phyloP scores from a whole-genome alignment of 225 moss, liverwort and hornwort genomes.

The Bryum argenteum region DNA sequence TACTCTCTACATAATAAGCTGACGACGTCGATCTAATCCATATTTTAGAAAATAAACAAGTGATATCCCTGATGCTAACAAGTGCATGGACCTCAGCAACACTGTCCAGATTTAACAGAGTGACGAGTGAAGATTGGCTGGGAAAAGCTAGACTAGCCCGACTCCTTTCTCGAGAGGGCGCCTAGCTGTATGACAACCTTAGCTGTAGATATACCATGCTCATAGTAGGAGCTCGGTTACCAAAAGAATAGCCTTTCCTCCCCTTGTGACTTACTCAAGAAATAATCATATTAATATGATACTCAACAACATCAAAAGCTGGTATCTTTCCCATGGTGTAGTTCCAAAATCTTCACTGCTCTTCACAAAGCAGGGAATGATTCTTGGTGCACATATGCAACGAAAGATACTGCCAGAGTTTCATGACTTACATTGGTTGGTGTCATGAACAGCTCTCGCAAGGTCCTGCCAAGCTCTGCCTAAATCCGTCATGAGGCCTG shows the following conservation, averaged over 20 bases:
- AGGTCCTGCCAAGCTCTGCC: slow-evolving; percentile 71
- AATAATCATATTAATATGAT: not conserved
- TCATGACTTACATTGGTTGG: slow-evolving; percentile 54
- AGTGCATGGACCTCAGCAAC: not conserved
- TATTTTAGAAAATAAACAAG: not conserved
- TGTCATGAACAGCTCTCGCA: slow-evolving; percentile 56
- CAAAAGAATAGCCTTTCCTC: slow-evolving; percentile 13
- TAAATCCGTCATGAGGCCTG: slow-evolving; percentile 60
- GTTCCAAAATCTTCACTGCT: slow-evolving; percentile 16
- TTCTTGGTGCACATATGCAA: slow-evolving; percentile 25
- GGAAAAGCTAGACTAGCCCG: slow-evolving; percentile 11
- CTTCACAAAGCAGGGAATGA: slow-evolving; percentile 18
- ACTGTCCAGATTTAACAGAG: slow-evolving; percentile 16
- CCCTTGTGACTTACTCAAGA: slow-evolving; percentile 2
- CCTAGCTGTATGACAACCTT: slow-evolving; percentile 14
- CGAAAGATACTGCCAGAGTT: slow-evolving; percentile 7
- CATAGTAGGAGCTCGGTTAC: slow-evolving; percentile 11
- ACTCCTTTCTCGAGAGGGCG: slow-evolving; percentile 19
- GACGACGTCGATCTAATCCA: not conserved
- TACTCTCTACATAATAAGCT: not conserved
- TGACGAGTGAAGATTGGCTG: slow-evolving; percentile 17
- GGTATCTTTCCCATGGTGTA: slow-evolving; percentile 10
- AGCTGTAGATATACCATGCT: slow-evolving; percentile 18
- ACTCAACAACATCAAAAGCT: not conserved
- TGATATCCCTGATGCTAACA: not conserved